Evolutionary conservation across 1,139 yeast genomes (phyloP), one percentile per base, ranked within the genome.

Genomic region (Pichia sp.): DNA sequence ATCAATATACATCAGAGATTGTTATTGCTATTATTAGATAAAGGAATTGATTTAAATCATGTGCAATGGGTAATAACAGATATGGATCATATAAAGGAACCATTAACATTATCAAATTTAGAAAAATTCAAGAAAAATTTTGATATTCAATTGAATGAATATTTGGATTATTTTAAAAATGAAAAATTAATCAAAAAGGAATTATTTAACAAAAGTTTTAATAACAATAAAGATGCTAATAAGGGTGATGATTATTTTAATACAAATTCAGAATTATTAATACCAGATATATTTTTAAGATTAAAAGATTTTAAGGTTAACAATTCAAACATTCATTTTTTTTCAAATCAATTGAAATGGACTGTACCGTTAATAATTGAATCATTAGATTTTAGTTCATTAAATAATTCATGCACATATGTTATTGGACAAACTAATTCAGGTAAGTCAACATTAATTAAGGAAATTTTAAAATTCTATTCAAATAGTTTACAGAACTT

Each of bases 341-440:
- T n/a, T 35, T 50, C 43, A 3, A 26, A 33, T 8, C 7, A 20
- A 29, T 30, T 30, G 10, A 30, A 34, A 22, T 50, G 45, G 47
- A 43, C 47, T 6, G 7, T 33, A 27, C 37, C 31, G 12, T 31
- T 25, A 32, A 24, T 38, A 6, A 26, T 45, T 11, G 10, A 43
- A 25, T 30, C 45, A 9, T 30, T 38, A 29, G 35, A 43, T 36
- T 25, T 28, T 32, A 26, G 35, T 23, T 31, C 40, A 2, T 31
- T 22, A 22, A 23, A 34, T 23, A 9, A n/a, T 7, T 26, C 40
- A n/a, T 23, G 20, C 22, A 42, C 48, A 7, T 51, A 49, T 37
- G 33, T 51, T 2, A 43, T 53, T 7, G 56, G 56, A 2, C 54
- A 52, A 31, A 30, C 51, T 5, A 51, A 53, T 34, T 35, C 51